Conservation (phyloP, 2,329 filamentous ascomycete species). For the Fusarium sp. region DNA sequence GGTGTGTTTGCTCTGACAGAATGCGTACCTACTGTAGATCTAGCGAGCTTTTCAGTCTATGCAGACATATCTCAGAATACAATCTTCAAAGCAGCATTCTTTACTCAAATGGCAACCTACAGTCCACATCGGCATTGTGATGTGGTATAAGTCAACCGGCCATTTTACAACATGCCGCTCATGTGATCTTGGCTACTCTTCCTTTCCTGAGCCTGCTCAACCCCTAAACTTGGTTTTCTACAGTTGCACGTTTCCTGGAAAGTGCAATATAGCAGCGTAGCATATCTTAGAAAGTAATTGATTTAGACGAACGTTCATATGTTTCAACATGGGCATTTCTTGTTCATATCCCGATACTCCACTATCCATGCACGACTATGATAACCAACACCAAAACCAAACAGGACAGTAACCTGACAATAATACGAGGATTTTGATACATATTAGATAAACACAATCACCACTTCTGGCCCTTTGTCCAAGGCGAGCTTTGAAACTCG, state of each 20-base stretch:
- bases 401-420: neutral
- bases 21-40: neutral
- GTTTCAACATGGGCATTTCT: neutral
- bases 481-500: constrained; percentile 47
- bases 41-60: neutral
- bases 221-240: neutral
- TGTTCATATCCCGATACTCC: constrained; percentile 1
- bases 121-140: neutral
- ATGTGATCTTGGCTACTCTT: constrained; percentile 15
- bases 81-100: neutral
- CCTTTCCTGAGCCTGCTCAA: neutral
- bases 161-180: constrained; percentile 13
- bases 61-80: neutral
- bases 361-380: neutral
- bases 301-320: neutral
- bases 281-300: neutral
- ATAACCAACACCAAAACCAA: constrained; percentile 1
- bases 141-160: constrained; percentile 1
- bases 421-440: neutral
- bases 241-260: neutral
- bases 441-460: constrained; percentile 17
- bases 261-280: neutral
- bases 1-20: constrained; percentile 1
- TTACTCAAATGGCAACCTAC: neutral
- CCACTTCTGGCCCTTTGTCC: constrained; percentile 46